phyloP scores from a whole-genome alignment of 805 yeast species.

The Candida krabiensis region DNA sequence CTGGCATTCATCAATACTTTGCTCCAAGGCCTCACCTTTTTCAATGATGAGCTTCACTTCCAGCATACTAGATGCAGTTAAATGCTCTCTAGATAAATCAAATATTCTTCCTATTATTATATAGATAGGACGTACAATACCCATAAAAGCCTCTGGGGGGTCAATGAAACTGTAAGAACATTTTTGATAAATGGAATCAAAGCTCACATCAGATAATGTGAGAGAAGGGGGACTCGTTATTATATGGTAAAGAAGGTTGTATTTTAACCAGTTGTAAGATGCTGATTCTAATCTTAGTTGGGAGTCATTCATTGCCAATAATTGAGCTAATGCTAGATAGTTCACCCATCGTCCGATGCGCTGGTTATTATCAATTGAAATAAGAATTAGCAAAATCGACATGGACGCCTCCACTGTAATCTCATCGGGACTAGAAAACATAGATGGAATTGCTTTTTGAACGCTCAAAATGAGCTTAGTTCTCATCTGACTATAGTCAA shows the following conservation, averaged over 20 bases:
- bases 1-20: slow-evolving; percentile 3
- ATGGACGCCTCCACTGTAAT: slow-evolving; percentile 5
- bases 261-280: slow-evolving; percentile 5
- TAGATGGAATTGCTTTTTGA: slow-evolving; percentile 1
- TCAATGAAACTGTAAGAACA: background rate
- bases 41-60: background rate
- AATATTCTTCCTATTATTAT: slow-evolving; percentile 6
- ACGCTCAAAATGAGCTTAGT: no score
- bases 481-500: no score
- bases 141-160: slow-evolving; percentile 11
- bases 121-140: slow-evolving; percentile 8
- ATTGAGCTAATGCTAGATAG: slow-evolving; percentile 6
- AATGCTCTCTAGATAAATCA: slow-evolving; percentile 2
- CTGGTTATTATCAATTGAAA: slow-evolving; percentile 9
- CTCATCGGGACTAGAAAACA: slow-evolving; percentile 1
- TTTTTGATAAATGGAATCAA: background rate
- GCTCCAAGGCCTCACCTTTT: slow-evolving; percentile 2
- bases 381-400: slow-evolving; percentile 5
- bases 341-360: slow-evolving; percentile 9
- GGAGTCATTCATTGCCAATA: slow-evolving; percentile 1
- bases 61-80: background rate
- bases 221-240: slow-evolving; percentile 7
- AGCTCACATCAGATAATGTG: background rate
- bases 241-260: slow-evolving; percentile 9
- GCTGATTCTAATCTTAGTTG: background rate